phyloP scores from a whole-genome alignment of 768 basidiomycete genomes.

The Boletus eberwhitei region DNA sequence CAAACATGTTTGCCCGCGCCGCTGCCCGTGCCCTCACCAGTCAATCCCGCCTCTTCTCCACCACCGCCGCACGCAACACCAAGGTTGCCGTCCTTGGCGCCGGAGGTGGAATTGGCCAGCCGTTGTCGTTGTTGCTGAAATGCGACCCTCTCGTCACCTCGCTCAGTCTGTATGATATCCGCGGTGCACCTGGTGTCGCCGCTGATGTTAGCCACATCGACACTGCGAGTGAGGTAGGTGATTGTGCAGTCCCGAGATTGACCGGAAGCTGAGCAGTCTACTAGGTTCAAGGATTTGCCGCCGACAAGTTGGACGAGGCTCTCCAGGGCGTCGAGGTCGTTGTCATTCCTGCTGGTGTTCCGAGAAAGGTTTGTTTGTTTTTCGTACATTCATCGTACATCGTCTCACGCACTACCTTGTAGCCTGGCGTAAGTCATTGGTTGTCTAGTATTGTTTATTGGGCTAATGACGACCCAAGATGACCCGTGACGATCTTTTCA shows the following conservation, averaged over 20 bases:
- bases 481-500: conserved; percentile 97
- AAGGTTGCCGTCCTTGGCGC: conserved; percentile 98
- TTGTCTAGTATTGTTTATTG: not conserved
- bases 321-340: conserved; percentile 89
- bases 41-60: conserved; percentile 70
- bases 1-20: conserved; percentile 64
- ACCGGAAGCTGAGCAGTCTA: conserved; percentile 8
- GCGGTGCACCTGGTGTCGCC: conserved; percentile 68
- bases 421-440: conserved; percentile 75
- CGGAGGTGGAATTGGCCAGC: conserved; percentile 98
- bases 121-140: conserved; percentile 86
- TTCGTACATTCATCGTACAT: not conserved
- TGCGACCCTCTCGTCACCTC: conserved; percentile 84
- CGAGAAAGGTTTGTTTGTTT: conserved; percentile 64
- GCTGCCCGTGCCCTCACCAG: conserved; percentile 54
- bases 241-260: not conserved
- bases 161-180: conserved; percentile 54
- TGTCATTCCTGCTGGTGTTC: conserved; percentile 98
- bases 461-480: conserved; percentile 53
- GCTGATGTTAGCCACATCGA: conserved; percentile 97
- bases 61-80: conserved; percentile 64
- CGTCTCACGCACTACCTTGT: conserved; percentile 30
- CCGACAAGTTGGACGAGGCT: conserved; percentile 86
- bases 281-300: conserved; percentile 76
- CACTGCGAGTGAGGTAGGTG: conserved; percentile 74